Base-by-base conservation (phyloP, 139 green algal genomes). In the Limnomonas spitsbergensis region DNA sequence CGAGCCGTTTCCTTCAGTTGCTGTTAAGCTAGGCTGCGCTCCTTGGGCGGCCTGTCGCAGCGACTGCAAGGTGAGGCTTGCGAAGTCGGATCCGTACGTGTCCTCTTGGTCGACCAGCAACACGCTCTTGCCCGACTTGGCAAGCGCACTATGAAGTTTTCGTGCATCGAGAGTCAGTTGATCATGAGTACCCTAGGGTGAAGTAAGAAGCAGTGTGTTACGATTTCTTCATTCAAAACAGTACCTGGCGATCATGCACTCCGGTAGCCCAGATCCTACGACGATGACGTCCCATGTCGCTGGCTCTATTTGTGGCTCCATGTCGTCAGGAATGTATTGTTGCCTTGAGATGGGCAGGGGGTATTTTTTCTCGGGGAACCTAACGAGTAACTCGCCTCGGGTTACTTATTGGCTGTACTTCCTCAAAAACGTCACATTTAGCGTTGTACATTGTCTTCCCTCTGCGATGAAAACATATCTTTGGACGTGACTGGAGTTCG, bases 31-130 rank as follows among this genome's bases (percentile, higher is more conserved):
- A 32, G 29, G 6, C 35, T 24, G 36, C 9, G 6, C 14, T 26
- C 68, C 68, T 20, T 31, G 35, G 7, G 68, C 74, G 6, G 74
- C 35, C 4, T 47, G 31, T 29, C 9, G 53, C 54, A 79, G 47
- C 0, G 38, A 53, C 1, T 72, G 56, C 37, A 83, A 37, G 2
- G 83, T 84, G 39, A 92, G 86, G 40, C 80, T 90, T 29, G 89
- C 84, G 84, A 90, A 97, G 4, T 85, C 80, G 4, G 81, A 81
- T 6, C 94, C 94, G 76, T 98, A 98, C 27, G 83, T 77, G 24
- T 89, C 85, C 4, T 80, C 73, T 0, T 81, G 42, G 67, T 98
- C 94, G 6, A 98, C 79, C 32, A 98, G 86, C 54, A 98, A 82
- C 14, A 98, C 94, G 7, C 78, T 89, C 52, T 89, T 26, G 3